Evolutionary conservation across 179 eudicot species (phyloP).

Genomic region (Camellia oleifera): DNA sequence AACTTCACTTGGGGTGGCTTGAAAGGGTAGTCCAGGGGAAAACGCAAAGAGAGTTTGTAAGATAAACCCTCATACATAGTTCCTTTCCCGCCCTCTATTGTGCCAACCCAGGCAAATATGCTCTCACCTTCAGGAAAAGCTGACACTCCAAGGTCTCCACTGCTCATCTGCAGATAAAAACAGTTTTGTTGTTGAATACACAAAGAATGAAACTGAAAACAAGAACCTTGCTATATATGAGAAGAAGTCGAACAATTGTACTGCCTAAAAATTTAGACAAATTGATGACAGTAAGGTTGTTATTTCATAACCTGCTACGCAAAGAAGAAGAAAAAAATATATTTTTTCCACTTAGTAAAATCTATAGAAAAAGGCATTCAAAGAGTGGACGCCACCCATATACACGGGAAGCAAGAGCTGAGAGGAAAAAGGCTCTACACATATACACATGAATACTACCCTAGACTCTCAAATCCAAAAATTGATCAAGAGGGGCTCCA

Average conservation of each 20-base stretch:
- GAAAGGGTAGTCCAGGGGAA: conserved; percentile 53
- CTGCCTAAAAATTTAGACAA: not conserved
- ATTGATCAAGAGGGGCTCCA: not conserved
- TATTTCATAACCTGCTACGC: not conserved
- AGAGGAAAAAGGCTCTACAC: not conserved
- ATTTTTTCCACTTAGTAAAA: not conserved
- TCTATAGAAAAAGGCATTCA: not conserved
- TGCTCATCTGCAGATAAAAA: conserved; percentile 40
- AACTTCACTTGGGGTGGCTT: conserved; percentile 67
- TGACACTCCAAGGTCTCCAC: conserved; percentile 55
- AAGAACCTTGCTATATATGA: not conserved
- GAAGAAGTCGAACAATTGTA: not conserved
- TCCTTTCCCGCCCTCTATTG: conserved; percentile 58
- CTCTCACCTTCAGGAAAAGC: conserved; percentile 64
- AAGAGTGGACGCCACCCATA: not conserved
- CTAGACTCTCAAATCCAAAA: not conserved
- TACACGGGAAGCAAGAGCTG: not conserved
- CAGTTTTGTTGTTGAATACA: not conserved
- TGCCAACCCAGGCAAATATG: conserved; percentile 55
- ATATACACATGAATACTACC: not conserved
- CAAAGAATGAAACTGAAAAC: not conserved
- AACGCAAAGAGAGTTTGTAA: conserved; percentile 52
- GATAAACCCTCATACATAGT: conserved; percentile 53
- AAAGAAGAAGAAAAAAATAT: not conserved
- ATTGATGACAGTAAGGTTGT: not conserved